Percentiles rank a stretch among this genome's conserved stretches.
Evolutionary conservation across 179 eudicot genomes (phyloP).

Genomic region (Spinacia oleracea): DNA sequence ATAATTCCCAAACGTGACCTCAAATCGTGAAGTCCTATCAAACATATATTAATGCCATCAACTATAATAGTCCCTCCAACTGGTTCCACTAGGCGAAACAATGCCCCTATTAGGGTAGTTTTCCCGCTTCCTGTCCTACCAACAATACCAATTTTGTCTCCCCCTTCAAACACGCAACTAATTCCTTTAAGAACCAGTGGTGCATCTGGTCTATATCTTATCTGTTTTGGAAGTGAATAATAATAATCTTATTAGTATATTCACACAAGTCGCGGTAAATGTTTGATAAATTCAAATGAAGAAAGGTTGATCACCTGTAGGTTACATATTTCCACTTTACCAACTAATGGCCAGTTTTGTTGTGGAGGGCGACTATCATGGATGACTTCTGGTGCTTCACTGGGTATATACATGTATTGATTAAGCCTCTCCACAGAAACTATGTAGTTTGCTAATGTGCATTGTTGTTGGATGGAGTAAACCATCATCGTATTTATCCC

Average conservation of each 20-base stretch:
- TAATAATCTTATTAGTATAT: background rate
- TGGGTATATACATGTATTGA: slow-evolving; percentile 76
- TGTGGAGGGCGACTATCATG: slow-evolving; percentile 56
- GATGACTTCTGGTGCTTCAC: slow-evolving; percentile 78
- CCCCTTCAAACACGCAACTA: slow-evolving; percentile 82
- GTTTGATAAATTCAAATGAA: background rate
- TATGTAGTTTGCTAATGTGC: slow-evolving; percentile 65
- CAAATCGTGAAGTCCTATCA: slow-evolving; percentile 74
- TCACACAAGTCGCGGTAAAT: background rate
- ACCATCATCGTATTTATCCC: slow-evolving; percentile 61
- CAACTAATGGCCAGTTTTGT: slow-evolving; percentile 60
- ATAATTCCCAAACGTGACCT: slow-evolving; percentile 72
- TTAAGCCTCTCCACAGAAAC: slow-evolving; percentile 76
- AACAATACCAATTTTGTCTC: slow-evolving; percentile 81
- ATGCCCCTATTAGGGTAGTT: slow-evolving; percentile 77
- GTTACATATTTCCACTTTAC: slow-evolving; percentile 74
- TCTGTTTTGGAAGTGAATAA: slow-evolving; percentile 41
- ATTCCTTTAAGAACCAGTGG: slow-evolving; percentile 81
- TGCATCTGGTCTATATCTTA: slow-evolving; percentile 66
- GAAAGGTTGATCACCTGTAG: slow-evolving; percentile 44
- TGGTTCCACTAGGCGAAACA: slow-evolving; percentile 83
- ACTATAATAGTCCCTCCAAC: slow-evolving; percentile 58
- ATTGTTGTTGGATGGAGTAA: slow-evolving; percentile 61
- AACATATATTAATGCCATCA: slow-evolving; percentile 66
- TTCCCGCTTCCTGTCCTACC: slow-evolving; percentile 94